Evolutionary conservation across 2,329 filamentous ascomycete genomes (phyloP).

Genomic region (Magnaporthiopsis poae): DNA sequence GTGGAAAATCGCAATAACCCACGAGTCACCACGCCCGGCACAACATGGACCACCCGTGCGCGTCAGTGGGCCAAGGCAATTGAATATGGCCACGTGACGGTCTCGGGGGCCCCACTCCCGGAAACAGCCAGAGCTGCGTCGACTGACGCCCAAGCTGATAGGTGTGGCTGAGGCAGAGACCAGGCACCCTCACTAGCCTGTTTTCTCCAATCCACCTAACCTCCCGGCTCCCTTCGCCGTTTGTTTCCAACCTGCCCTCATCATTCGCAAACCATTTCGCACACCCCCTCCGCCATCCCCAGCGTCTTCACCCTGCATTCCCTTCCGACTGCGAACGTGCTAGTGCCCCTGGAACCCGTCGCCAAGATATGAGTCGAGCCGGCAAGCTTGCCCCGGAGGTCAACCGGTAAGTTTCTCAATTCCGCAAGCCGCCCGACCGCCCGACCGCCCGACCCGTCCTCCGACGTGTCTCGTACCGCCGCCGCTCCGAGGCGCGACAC

Average conservation of each 20-base stretch:
- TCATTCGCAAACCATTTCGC: not conserved
- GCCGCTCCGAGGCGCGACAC: not conserved
- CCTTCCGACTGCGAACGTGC: slow-evolving; percentile 6
- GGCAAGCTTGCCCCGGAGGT: slow-evolving; percentile 98
- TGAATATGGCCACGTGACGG: not conserved
- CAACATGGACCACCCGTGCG: not conserved
- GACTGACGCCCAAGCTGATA: not conserved
- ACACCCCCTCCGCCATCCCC: slow-evolving; percentile 5
- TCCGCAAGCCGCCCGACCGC: slow-evolving; percentile 4
- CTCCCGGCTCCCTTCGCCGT: not conserved
- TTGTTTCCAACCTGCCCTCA: not conserved
- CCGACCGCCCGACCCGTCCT: slow-evolving; percentile 15
- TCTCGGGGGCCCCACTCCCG: not conserved
- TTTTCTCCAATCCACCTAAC: slow-evolving; percentile 1
- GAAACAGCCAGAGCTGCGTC: not conserved
- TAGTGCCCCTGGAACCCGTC: slow-evolving; percentile 3
- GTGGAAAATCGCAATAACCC: not conserved
- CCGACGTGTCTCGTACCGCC: slow-evolving; percentile 10
- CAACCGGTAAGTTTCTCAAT: slow-evolving; percentile 64
- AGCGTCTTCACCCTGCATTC: slow-evolving; percentile 2
- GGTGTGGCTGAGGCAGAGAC: not conserved
- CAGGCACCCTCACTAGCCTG: not conserved
- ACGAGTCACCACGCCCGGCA: not conserved
- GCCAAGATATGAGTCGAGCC: slow-evolving; percentile 85
- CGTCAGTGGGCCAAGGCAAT: not conserved